Percentiles rank a stretch among this genome's conserved stretches.
These are phyloP conservation scores for Crotalaria pallida DNA, from an alignment of 306 rosid species.

Conservation along the genomic window DNA sequence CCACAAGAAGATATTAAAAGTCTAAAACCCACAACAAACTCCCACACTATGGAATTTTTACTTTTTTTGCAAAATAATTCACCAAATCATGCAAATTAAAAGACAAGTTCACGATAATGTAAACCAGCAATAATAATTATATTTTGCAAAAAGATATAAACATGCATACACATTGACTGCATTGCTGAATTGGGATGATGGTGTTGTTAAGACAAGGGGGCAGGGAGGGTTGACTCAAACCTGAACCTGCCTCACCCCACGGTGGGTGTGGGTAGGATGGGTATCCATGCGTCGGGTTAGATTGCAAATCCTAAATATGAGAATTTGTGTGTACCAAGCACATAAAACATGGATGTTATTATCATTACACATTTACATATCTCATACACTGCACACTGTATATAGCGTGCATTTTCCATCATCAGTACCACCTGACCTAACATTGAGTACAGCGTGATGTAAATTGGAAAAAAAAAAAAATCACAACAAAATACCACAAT, in stretches of 20 bases:
- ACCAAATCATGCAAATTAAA: no score
- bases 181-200: neutral
- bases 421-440: neutral
- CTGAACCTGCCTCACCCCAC: neutral
- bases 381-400: neutral
- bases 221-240: neutral
- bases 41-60: no score
- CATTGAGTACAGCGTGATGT: neutral
- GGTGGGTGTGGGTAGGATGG: neutral
- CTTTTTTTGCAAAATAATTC: no score
- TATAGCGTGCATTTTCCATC: neutral
- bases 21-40: no score
- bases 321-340: neutral
- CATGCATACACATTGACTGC: neutral
- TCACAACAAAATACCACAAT: neutral
- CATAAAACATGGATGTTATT: slow-evolving; percentile 1
- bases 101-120: no score
- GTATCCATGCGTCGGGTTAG: neutral
- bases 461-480: neutral
- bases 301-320: neutral
- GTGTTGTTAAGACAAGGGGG: neutral
- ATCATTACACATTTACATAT: neutral
- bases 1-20: neutral
- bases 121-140: no score
- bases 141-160: no score